These are phyloP conservation scores for Cymbopogon flexuosus DNA, from an alignment of 202 grass and related monocot species.

Conservation along the genomic window DNA sequence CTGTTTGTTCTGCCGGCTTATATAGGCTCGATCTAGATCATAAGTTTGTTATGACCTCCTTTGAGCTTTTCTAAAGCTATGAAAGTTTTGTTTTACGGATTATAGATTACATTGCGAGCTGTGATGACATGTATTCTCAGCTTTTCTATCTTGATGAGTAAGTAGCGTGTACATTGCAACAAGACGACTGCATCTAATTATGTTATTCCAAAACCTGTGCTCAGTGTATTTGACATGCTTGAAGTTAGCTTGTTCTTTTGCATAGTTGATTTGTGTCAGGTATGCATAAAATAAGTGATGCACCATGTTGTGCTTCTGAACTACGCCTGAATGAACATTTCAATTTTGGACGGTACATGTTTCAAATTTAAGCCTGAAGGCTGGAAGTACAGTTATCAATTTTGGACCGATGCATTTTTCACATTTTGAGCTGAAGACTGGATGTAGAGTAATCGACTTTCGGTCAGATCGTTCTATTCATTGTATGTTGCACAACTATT, in stretches of 20 bases:
- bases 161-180: neutral
- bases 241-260: neutral
- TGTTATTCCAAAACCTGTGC: neutral
- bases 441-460: neutral
- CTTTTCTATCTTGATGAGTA: neutral
- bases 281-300: neutral
- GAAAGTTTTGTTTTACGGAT: slow-evolving; percentile 46
- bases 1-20: slow-evolving; percentile 29
- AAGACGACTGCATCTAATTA: neutral
- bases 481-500: neutral
- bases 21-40: slow-evolving; percentile 30
- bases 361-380: neutral
- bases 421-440: neutral
- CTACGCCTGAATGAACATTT: neutral
- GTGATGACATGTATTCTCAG: neutral
- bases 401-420: neutral
- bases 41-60: slow-evolving; percentile 21
- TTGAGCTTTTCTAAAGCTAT: slow-evolving; percentile 25
- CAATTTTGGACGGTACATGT: neutral
- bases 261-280: neutral
- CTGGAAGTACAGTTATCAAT: neutral
- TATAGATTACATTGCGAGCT: neutral
- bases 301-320: neutral
- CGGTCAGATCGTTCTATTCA: neutral
- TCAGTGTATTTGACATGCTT: neutral